Base-by-base conservation (phyloP, 441 rosid species). In the Gossypium gossypioides region DNA sequence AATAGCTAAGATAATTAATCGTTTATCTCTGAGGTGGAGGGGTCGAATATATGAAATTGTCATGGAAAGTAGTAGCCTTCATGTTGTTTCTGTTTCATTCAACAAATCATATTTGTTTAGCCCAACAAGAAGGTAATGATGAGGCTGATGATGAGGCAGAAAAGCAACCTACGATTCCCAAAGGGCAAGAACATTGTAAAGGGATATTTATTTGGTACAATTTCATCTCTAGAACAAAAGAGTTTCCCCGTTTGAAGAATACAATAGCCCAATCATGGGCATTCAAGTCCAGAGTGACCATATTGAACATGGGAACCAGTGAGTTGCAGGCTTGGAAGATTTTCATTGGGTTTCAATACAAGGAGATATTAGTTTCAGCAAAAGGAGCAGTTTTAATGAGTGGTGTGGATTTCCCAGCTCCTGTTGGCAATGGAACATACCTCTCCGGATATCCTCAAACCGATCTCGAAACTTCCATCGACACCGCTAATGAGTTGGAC, bases 401-500 rank as follows among this genome's bases (percentile, higher is more conserved):
- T 1, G 71, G 76, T 18, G 73, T 48, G 2, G 79, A 73, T 60
- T 73, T 78, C 0, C 83, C 83, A 0, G 77, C 79, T 5, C 22
- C 68, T 7, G 84, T 74, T 0, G 78, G 71, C 15, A 80, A 83
- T 7, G 81, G 82, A 52, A 83, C 82, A 0, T 19, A 21, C 19
- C 34, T 83, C 3, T 73, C 84, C 0, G 84, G 86, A 3, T 74
- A 73, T 22, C 79, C 84, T 9, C 58, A 62, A 56, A 34, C 76
- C 2, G 81, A 83, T 76, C 77, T 54, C 75, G 80, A 40, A 75
- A 86, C 69, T 67, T 74, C 89, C 0, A 80, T 87, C 3, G 81
- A 79, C 8, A 87, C 89, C 0, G 91, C 89, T 5, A 84, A 86
- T 4, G 87, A 87, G 58, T 61, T 63, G 4, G n/a, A 16, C 22